A percentile compares a stretch with the other conserved stretches of the same genome.
Conservation (phyloP, 805 yeast species). For the Saccharomycopsis fermentans region DNA sequence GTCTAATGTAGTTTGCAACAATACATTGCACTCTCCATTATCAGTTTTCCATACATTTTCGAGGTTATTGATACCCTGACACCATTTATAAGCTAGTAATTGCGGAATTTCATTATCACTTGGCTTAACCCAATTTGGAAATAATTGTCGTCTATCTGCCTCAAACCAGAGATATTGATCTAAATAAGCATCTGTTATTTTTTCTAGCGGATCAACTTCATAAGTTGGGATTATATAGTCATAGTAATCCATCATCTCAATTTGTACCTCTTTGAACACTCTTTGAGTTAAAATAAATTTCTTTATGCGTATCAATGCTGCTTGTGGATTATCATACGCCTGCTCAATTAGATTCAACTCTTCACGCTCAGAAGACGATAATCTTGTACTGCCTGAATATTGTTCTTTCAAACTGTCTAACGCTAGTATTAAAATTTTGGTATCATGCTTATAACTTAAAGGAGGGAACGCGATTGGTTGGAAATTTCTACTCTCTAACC, state of each 20-base stretch:
- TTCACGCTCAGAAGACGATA: conserved; percentile 82
- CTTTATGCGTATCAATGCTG: conserved; percentile 76
- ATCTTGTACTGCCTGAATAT: conserved; percentile 61
- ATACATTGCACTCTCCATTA: conserved; percentile 68
- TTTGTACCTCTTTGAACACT: conserved; percentile 78
- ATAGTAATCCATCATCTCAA: conserved; percentile 88
- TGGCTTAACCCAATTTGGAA: conserved; percentile 96
- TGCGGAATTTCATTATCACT: conserved; percentile 92
- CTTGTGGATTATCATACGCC: conserved; percentile 96
- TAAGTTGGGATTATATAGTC: conserved; percentile 79
- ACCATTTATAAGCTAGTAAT: conserved; percentile 83
- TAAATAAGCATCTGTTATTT: conserved; percentile 89
- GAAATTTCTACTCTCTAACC: conserved; percentile 80
- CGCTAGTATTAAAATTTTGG: conserved; percentile 81
- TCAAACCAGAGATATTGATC: conserved; percentile 97
- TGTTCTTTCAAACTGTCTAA: conserved; percentile 79
- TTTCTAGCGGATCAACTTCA: conserved; percentile 83
- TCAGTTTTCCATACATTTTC: conserved; percentile 68
- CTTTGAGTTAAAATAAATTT: conserved; percentile 76
- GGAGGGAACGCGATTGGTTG: conserved; percentile 93
- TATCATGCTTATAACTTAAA: conserved; percentile 81
- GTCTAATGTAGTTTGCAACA: conserved; percentile 66
- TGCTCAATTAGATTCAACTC: conserved; percentile 90
- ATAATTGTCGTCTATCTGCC: conserved; percentile 73
- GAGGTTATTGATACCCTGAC: conserved; percentile 79